Base-by-base conservation (phyloP, 352 stramenopile species). In the Elongisporangium prolatum region DNA sequence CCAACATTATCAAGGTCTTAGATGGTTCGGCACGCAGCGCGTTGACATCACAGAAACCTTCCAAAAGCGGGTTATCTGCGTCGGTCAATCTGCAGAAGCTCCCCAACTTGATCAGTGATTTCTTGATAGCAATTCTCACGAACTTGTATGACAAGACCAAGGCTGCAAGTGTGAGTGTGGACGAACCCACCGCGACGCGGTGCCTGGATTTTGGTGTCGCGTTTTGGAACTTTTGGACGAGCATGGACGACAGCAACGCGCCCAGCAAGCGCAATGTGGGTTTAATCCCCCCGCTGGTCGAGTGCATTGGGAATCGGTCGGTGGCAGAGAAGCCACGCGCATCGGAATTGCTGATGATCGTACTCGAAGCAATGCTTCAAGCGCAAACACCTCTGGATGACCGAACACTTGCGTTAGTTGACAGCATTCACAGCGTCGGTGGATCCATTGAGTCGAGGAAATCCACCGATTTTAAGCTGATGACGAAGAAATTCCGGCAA, bases 181-280 rank as follows among this genome's bases (percentile, higher is more conserved):
- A 85, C 24, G 81, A 93, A 57, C 21, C 68, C 5, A 76, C 78
- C 37, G 57, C 78, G 44, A 77, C 87, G 13, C 81, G 85, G 25
- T 84, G 74, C 64, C 69, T 93, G 21, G 84, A 91, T 50, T 91
- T 93, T 60, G 79, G 73, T 34, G 70, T 87, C 9, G 66, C 68
- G 17, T 91, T 91, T 50, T 93, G 84, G 84, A 74, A 72, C 54
- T 93, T 93, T 51, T 88, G 82, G 71, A 62, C 59, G 6, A 72
- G 65, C 48, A 65, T 74, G n/a, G 73, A 86, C 54, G 78, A 88
- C 24, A 38, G 61, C 20, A 65, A 64, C 50, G 76, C 75, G 0
- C 69, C 67, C 17, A 89, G 68, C 25, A 89, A 88, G 22, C 77
- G 80, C 4, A 83, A 80, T 10, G 68, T 67, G 44, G 75, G 62